A percentile compares a stretch with the other conserved stretches of the same genome.
These are phyloP conservation scores for Naumovozyma castellii DNA, from an alignment of 805 yeast genomes.

Conservation along the genomic window DNA sequence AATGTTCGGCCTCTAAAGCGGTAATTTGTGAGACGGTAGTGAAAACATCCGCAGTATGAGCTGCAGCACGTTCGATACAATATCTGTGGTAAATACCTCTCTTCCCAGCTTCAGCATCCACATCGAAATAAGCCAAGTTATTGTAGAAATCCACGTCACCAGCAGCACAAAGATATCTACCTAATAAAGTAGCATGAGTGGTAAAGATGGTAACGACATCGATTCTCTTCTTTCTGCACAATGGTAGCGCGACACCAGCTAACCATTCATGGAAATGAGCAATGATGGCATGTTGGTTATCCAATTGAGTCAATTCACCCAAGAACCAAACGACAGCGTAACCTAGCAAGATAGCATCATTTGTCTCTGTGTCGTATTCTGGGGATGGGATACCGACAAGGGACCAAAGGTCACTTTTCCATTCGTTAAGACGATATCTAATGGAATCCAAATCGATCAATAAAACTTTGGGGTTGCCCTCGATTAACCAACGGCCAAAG, in stretches of 20 bases:
- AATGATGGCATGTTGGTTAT: conserved; percentile 78
- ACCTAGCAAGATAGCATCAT: conserved; percentile 87
- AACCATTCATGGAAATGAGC: conserved; percentile 97
- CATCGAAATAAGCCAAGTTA: conserved; percentile 80
- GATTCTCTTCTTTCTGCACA: conserved; percentile 81
- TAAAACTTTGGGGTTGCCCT: conserved; percentile 91
- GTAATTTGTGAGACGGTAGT: conserved; percentile 96
- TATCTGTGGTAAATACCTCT: conserved; percentile 95
- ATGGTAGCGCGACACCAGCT: conserved; percentile 91
- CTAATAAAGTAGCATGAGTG: conserved; percentile 92
- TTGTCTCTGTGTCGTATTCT: conserved; percentile 75
- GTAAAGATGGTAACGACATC: conserved; percentile 95
- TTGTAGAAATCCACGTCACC: conserved; percentile 95
- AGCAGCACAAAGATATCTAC: conserved; percentile 92
- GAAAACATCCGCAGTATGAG: conserved; percentile 92
- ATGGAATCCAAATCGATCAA: conserved; percentile 82
- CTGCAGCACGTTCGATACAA: conserved; percentile 95
- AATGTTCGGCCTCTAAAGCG: conserved; percentile 90
- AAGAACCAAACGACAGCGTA: conserved; percentile 94
- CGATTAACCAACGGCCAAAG: conserved; percentile 94
- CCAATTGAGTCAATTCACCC: conserved; percentile 83
- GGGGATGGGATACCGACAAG: conserved; percentile 91
- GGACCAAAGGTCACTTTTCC: conserved; percentile 92
- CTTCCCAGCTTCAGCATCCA: conserved; percentile 96
- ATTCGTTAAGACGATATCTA: conserved; percentile 60